Percentiles rank a stretch among this genome's conserved stretches.
Conservation (phyloP, 768 basidiomycete species). For the Tulasnella sp. region DNA sequence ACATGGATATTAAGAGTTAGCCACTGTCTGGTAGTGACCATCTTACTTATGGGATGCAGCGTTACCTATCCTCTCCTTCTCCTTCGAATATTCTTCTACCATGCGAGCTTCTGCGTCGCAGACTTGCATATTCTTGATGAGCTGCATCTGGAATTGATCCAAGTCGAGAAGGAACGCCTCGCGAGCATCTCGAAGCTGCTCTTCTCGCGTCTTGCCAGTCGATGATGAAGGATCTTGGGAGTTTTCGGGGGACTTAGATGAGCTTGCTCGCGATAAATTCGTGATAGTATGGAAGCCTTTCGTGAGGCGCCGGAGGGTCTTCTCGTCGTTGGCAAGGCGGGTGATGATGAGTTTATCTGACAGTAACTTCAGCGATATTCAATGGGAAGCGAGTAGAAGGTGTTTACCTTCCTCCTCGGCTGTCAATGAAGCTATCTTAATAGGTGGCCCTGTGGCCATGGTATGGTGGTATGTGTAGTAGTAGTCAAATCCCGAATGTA, state of each 20-base stretch:
- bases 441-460: constrained; percentile 3
- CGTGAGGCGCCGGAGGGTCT: constrained; percentile 61
- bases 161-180: constrained; percentile 73
- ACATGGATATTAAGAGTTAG: not conserved
- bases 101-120: constrained; percentile 79
- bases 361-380: constrained; percentile 8
- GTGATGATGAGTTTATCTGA: constrained; percentile 70
- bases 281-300: constrained; percentile 58
- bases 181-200: constrained; percentile 47
- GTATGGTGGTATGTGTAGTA: not conserved
- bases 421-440: constrained; percentile 17
- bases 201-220: constrained; percentile 27
- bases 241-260: constrained; percentile 48
- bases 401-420: constrained; percentile 23
- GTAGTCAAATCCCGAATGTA: not conserved
- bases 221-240: constrained; percentile 31
- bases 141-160: constrained; percentile 57
- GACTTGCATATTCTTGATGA: constrained; percentile 72
- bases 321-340: constrained; percentile 74
- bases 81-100: constrained; percentile 71
- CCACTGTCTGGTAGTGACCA: not conserved
- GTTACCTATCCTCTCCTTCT: constrained; percentile 62
- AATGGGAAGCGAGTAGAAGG: not conserved
- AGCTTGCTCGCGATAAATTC: constrained; percentile 11
- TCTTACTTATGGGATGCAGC: constrained; percentile 22